Conservation (phyloP, 1,284 basidiomycete species). For the Rhodotorula sp. region DNA sequence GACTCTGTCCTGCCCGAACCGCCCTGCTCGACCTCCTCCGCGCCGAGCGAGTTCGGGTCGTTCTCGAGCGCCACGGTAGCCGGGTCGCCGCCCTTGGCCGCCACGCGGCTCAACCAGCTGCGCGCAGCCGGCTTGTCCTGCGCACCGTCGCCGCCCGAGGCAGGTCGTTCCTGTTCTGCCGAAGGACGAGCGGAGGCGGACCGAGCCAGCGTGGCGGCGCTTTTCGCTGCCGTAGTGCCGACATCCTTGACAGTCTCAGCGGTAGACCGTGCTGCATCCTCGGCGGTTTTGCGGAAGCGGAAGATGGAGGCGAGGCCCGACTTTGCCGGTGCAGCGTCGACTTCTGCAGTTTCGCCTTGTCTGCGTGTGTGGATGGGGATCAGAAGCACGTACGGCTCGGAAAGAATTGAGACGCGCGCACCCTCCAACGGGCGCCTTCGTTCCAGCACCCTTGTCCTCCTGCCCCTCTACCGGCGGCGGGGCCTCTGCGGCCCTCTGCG, state of each 20-base stretch:
- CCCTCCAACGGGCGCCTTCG: background rate
- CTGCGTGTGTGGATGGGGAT: too few relatives aligned
- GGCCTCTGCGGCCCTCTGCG: constrained; percentile 4
- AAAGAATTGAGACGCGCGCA: background rate
- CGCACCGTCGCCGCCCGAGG: background rate
- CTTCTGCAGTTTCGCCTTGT: background rate
- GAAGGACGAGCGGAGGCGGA: background rate
- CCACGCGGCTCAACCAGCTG: constrained; percentile 1
- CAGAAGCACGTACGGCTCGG: too few relatives aligned
- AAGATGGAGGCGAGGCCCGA: constrained; percentile 6
- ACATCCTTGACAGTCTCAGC: constrained; percentile 13
- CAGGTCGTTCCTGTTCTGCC: background rate
- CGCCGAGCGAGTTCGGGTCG: constrained; percentile 14
- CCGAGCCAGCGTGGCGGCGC: background rate
- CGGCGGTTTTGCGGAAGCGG: constrained; percentile 8
- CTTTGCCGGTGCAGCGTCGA: background rate
- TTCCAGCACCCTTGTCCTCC: background rate
- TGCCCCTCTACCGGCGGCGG: background rate
- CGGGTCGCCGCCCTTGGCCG: background rate
- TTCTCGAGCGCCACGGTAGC: constrained; percentile 1
- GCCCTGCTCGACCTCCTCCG: constrained; percentile 17
- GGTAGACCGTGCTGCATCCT: constrained; percentile 5
- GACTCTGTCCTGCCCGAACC: constrained; percentile 6
- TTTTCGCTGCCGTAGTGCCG: background rate
- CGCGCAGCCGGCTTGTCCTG: background rate